Evolutionary conservation across 805 yeast genomes (phyloP), one percentile per base, ranked within the genome.

Genomic region (Candida glaebosa): DNA sequence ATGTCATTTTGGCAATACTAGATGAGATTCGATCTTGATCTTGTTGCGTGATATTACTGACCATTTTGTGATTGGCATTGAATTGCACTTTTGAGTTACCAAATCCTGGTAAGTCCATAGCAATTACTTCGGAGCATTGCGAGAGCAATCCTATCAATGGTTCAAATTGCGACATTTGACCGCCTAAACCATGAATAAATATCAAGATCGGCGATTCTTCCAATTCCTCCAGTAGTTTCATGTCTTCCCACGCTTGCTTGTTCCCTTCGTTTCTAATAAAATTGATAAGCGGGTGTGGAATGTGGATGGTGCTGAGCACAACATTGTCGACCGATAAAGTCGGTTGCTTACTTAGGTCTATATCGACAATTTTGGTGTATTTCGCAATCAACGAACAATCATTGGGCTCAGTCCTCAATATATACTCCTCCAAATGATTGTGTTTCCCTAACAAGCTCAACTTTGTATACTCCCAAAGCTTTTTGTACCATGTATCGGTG

Each of bases 171-270:
- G 87, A 78, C 56, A 86, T 67, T 51, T 82, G 91, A 2, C 98
- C 98, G 1, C 97, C 98, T 16, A 91, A 61, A 0, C 98, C 98
- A 65, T 89, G 97, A 15, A 90, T 56, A 42, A 88, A 77, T 2
- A 87, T 61, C 4, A 84, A 60, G 2, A 81, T 65, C 0, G 95
- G 95, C 31, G 79, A 55, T 10, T 67, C 67, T 18, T 69, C 59
- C 30, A 79, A 60, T 42, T 72, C 71, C 8, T 52, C 48, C 20
- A 53, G 61, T n/a, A 49, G 39, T 28, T 46, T 44, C 18, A 37
- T 40, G 3, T 40, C 50, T 5, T 39, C 37, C 17, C 47, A 34
- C 10, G 38, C 31, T 10, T 50, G 49, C 16, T 18, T 35, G 37
- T 56, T 60, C 6, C 48, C 49, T 25, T 62, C 64, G 42, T 58